Evolutionary conservation across 257 asterid species (phyloP).

Genomic region (Cynanchum wilfordii): DNA sequence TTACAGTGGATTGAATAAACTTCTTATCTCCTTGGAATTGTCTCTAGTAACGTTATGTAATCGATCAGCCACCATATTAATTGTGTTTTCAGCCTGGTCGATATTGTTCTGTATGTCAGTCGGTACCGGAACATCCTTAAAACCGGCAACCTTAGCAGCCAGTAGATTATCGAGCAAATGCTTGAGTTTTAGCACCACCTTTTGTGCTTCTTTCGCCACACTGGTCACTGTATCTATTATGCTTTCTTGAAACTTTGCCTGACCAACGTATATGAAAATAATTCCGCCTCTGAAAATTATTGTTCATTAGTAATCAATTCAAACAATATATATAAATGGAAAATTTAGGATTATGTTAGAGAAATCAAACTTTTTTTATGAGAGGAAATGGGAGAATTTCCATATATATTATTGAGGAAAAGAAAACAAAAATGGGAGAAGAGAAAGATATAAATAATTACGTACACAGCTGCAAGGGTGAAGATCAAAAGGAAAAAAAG

Average conservation of each 20-base stretch:
- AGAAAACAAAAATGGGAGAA: neutral
- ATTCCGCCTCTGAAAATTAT: conserved; percentile 16
- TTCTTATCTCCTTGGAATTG: conserved; percentile 13
- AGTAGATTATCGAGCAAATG: conserved; percentile 19
- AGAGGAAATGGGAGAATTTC: no score
- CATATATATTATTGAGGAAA: neutral
- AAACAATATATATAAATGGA: neutral
- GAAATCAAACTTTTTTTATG: no score
- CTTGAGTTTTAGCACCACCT: conserved; percentile 19
- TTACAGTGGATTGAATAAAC: conserved; percentile 28
- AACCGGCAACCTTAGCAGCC: conserved; percentile 26
- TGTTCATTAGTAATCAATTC: no score
- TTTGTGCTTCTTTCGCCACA: conserved; percentile 26
- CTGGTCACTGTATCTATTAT: conserved; percentile 22
- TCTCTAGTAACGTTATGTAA: conserved; percentile 16
- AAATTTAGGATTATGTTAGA: neutral
- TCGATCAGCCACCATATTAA: conserved; percentile 1
- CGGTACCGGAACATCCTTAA: conserved; percentile 14
- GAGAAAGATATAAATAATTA: neutral
- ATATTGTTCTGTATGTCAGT: conserved; percentile 9
- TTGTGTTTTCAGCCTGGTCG: neutral
- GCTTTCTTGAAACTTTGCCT: conserved; percentile 32
- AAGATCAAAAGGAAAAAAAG: conserved; percentile 18
- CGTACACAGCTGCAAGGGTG: conserved; percentile 25
- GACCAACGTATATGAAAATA: conserved; percentile 18